Base-by-base conservation (phyloP, 345 rosid genomes). In the Cochlearia excelsa region DNA sequence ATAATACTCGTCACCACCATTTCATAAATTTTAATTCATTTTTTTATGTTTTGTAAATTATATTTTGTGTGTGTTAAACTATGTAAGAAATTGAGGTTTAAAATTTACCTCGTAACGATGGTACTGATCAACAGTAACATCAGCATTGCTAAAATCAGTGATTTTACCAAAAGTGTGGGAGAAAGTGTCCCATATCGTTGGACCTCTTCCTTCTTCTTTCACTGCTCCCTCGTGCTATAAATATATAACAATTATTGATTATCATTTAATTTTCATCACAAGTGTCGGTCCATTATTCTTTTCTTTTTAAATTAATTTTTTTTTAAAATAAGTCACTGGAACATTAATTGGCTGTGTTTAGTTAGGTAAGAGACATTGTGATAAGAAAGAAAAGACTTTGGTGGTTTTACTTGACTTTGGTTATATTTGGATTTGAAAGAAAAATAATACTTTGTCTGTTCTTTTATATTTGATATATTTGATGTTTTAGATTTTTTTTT, bases 171-270 rank as follows among this genome's bases (percentile, higher is more conserved):
- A 77, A 56, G 82, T 46, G 68, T 89, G 98, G 23, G 96, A 81
- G 55, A 83, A 92, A 10, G 67, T 74, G 78, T 88, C 96, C 98
- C 98, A 92, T 51, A 92, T 62, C 23, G 93, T 80, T 0, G 78
- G 79, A n/a, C 95, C 95, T 69, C 98, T 84, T 16, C 96, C 98
- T 4, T 75, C 93, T 65, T 63, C 90, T 62, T 84, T 80, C 69
- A 92, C 96, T 9, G 96, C 96, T 68, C 98, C 98, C 69, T 92
- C 98, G 28, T 78, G 75, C 98, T 92, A 73, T 57, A 67, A 3
- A 33, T 16, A 16, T 16, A 16, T 0, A 16, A 16, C 23, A 16
- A 16, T 16, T 16, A 16, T 16, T 33, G 3, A 33, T 33, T 33
- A 5, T 33, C 35, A 33, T 33, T 33, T 33, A 3, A 33, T 33